These are phyloP conservation scores for Cyberlindnera samutprakarnensis DNA, from an alignment of 805 yeast species.

Conservation along the genomic window DNA sequence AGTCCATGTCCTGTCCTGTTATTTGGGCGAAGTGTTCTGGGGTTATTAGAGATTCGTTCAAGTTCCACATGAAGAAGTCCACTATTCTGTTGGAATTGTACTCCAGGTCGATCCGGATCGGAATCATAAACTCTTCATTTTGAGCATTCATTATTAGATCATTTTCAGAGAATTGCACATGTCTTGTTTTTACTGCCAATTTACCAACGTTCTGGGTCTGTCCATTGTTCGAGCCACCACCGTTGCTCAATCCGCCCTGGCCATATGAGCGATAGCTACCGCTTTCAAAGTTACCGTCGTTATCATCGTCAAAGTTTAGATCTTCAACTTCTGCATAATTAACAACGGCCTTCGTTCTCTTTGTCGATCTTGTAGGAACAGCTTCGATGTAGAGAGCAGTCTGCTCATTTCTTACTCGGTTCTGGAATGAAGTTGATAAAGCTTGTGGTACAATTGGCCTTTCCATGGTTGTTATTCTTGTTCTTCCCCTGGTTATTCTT, in stretches of 20 bases:
- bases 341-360: slow-evolving; percentile 61
- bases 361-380: slow-evolving; percentile 70
- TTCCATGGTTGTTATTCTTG: slow-evolving; percentile 12
- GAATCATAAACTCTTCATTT: slow-evolving; percentile 70
- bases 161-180: slow-evolving; percentile 17
- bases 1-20: slow-evolving; percentile 76
- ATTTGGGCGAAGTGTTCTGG: slow-evolving; percentile 88
- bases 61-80: slow-evolving; percentile 89
- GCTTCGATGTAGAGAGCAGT: slow-evolving; percentile 69
- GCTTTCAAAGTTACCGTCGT: slow-evolving; percentile 25
- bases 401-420: slow-evolving; percentile 65
- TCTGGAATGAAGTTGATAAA: slow-evolving; percentile 62
- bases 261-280: slow-evolving; percentile 3
- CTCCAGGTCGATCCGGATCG: slow-evolving; percentile 81
- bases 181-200: slow-evolving; percentile 20
- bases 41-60: slow-evolving; percentile 66
- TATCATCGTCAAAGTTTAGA: slow-evolving; percentile 48
- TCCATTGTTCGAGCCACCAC: neutral
- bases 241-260: neutral
- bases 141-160: slow-evolving; percentile 20
- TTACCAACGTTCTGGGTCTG: slow-evolving; percentile 8
- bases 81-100: slow-evolving; percentile 76
- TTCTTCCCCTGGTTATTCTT: too few species aligned
- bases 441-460: slow-evolving; percentile 59
- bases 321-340: slow-evolving; percentile 82